Percentiles rank a stretch among this genome's conserved stretches.
Evolutionary conservation across 2,329 filamentous ascomycete genomes (phyloP).

Genomic region (Calonectria multiphialidica): DNA sequence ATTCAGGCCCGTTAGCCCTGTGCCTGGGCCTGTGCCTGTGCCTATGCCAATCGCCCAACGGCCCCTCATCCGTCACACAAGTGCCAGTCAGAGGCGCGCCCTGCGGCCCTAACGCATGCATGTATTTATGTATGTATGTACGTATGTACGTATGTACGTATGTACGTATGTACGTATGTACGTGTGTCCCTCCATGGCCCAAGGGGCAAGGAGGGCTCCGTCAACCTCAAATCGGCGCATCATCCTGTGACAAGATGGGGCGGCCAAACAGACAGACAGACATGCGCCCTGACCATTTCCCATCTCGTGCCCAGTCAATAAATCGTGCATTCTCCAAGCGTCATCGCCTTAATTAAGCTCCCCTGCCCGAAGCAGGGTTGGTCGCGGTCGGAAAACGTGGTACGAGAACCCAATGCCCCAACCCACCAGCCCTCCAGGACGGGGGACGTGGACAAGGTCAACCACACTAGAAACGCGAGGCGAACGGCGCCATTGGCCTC

Average conservation of each 20-base stretch:
- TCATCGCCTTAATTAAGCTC: conserved; percentile 27
- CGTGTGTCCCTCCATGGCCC: neutral
- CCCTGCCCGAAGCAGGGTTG: conserved; percentile 32
- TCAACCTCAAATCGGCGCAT: neutral
- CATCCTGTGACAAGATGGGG: neutral
- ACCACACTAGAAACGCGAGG: conserved; percentile 31
- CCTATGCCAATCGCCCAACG: conserved; percentile 23
- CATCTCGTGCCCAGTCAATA: neutral
- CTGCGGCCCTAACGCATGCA: neutral
- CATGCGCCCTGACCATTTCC: neutral
- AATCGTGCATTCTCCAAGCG: conserved; percentile 15
- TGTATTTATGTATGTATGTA: no score
- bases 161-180: no score
- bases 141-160: neutral
- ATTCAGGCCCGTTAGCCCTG: conserved; percentile 4
- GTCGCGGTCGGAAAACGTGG: conserved; percentile 27
- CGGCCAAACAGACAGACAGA: neutral
- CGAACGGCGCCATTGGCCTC: conserved; percentile 33
- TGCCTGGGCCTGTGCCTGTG: conserved; percentile 8
- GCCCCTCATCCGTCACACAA: conserved; percentile 22
- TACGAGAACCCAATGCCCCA: conserved; percentile 22
- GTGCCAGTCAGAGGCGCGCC: neutral
- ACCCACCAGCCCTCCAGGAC: conserved; percentile 4
- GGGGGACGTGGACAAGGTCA: conserved; percentile 1
- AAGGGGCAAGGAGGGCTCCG: neutral